A percentile compares a stretch with the other conserved stretches of the same genome.
Evolutionary conservation across 2,329 filamentous ascomycete species (phyloP).

Genomic region (Venturiaceae sp.): DNA sequence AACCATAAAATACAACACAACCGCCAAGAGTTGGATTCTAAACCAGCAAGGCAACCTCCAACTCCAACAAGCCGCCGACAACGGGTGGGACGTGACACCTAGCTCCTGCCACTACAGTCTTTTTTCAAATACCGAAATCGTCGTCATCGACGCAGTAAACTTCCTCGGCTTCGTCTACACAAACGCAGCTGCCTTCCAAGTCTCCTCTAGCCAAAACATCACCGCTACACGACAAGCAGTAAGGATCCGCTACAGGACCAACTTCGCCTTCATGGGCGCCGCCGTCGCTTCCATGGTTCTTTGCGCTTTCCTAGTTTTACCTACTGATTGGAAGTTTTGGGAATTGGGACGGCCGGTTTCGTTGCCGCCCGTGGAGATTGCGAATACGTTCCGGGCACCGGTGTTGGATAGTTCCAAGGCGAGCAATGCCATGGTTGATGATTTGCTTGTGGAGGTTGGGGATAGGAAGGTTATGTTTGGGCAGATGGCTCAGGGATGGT

Average conservation of each 20-base stretch:
- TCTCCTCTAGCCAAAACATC: background rate
- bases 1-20: background rate
- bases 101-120: background rate
- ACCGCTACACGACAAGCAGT: background rate
- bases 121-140: background rate
- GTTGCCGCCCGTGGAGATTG: background rate
- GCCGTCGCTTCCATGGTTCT: background rate
- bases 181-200: background rate
- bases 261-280: background rate
- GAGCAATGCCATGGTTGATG: background rate
- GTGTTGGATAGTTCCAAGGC: background rate
- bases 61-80: background rate
- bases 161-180: background rate
- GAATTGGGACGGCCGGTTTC: background rate
- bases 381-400: background rate
- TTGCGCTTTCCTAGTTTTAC: background rate
- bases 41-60: background rate
- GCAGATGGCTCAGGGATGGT: background rate
- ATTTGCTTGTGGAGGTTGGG: background rate
- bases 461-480: background rate
- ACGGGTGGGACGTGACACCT: background rate
- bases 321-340: background rate
- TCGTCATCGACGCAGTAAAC: background rate
- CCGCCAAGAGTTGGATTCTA: background rate
- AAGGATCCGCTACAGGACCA: background rate